phyloP scores from a whole-genome alignment of 2,329 filamentous ascomycete species.

The Aspergillus neotritici region DNA sequence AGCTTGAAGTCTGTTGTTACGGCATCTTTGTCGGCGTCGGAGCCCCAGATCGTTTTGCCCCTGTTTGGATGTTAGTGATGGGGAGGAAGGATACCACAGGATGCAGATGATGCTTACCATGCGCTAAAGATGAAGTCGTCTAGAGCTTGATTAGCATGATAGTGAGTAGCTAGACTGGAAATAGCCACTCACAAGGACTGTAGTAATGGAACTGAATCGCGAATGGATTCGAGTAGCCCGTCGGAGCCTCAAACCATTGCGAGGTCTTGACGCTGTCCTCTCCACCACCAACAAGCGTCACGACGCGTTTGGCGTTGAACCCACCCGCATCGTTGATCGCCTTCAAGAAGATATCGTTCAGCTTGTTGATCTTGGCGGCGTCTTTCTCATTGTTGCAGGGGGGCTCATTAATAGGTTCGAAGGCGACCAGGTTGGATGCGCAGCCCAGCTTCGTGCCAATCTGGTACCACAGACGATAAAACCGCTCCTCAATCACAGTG shows the following conservation, averaged over 20 bases:
- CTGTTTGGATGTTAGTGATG: conserved; percentile 41
- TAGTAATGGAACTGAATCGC: conserved; percentile 60
- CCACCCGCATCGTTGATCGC: conserved; percentile 52
- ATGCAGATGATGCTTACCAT: conserved; percentile 13
- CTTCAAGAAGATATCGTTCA: conserved; percentile 54
- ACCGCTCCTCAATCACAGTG: conserved; percentile 51
- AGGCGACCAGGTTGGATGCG: conserved; percentile 50
- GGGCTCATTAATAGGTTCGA: conserved; percentile 58
- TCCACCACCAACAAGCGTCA: conserved; percentile 50
- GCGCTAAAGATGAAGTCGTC: conserved; percentile 28
- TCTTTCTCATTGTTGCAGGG: conserved; percentile 49
- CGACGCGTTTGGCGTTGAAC: conserved; percentile 51
- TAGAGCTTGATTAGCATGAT: conserved; percentile 7
- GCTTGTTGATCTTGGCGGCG: conserved; percentile 48
- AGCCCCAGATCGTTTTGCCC: conserved; percentile 58
- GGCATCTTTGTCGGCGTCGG: conserved; percentile 47
- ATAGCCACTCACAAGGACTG: conserved; percentile 31
- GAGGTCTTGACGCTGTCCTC: conserved; percentile 51
- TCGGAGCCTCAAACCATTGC: conserved; percentile 49
- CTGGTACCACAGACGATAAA: conserved; percentile 54
- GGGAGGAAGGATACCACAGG: conserved; percentile 19
- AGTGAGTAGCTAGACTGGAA: not conserved
- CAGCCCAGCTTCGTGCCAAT: conserved; percentile 52
- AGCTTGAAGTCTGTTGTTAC: conserved; percentile 48
- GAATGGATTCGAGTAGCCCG: conserved; percentile 51